Base-by-base conservation (phyloP, 1,284 basidiomycete genomes). In the Gastroboletus turbinatus region DNA sequence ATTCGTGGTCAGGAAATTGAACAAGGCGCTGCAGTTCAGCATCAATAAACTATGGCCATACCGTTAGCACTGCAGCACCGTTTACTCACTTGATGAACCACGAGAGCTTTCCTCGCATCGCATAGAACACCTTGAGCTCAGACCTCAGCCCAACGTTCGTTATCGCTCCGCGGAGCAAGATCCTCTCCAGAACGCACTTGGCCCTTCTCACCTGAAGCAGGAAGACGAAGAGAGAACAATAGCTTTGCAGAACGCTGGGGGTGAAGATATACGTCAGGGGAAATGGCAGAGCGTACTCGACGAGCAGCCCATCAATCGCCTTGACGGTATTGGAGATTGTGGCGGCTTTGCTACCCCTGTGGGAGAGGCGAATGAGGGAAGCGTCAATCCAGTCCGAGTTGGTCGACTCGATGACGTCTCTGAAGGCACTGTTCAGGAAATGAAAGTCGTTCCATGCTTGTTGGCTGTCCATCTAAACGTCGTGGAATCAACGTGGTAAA, bases 11-110 rank as follows among this genome's bases (percentile, higher is more conserved):
- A 94, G 69, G 70, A 92, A 93, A 61, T 84, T 83, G 62, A 88
- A 76, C 14, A 93, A 63, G 0, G 83, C 84, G 62, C 92, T 94
- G 62, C 9, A 36, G 19, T 48, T 40, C 39, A 55, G 13, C 17
- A 36, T 52, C 57, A 68, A 50, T 60, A 55, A 19, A 46, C 43
- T 30, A 29, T 46, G 35, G 23, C 39, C 39, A 44, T 5, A n/a
- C 36, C 40, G 43, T 44, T 17, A 11, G 45, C 13, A 4, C 6
- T 19, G 19, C 33, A 52, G 39, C 6, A 39, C 29, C 40, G 33
- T n/a, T 14, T 21, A 78, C 89, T 67, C 66, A 93, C 91, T 91
- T 90, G 64, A 92, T 79, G 60, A 94, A 85, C 92, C 92, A 95
- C 49, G 83, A 84, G 52, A 94, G 64, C 54, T 85, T 84, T 60